Percentiles rank a stretch among this genome's conserved stretches.
These are phyloP conservation scores for Arthroderma uncinatum DNA, from an alignment of 2,329 filamentous ascomycete genomes.

Conservation along the genomic window DNA sequence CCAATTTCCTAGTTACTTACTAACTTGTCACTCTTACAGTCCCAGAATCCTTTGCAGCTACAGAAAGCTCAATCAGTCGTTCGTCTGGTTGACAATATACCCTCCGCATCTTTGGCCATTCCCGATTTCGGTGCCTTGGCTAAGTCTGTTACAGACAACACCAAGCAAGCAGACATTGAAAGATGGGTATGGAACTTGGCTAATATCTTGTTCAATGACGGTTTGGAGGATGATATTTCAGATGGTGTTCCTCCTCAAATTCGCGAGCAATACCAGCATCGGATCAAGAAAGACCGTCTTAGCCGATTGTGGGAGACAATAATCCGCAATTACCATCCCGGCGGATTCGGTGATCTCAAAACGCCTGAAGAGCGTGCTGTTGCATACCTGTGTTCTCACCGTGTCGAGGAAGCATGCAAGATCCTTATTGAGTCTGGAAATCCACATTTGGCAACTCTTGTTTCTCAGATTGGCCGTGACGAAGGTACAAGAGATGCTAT, in stretches of 20 bases:
- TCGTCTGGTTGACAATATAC: conserved; percentile 45
- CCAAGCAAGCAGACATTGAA: conserved; percentile 26
- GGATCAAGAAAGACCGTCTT: conserved; percentile 40
- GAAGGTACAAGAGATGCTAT: conserved; percentile 61
- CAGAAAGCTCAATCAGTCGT: conserved; percentile 35
- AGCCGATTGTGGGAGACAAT: conserved; percentile 33
- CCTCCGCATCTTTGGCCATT: conserved; percentile 38
- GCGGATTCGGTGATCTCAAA: conserved; percentile 52
- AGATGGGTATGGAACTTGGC: conserved; percentile 69
- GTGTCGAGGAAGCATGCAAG: conserved; percentile 71
- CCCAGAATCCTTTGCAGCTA: conserved; percentile 24
- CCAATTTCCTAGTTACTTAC: not conserved
- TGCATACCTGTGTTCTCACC: conserved; percentile 64
- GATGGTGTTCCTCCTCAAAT: conserved; percentile 31
- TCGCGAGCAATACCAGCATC: conserved; percentile 30
- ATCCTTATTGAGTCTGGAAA: conserved; percentile 64
- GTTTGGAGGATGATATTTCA: conserved; percentile 38
- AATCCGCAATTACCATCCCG: conserved; percentile 52
- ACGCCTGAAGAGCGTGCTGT: conserved; percentile 75
- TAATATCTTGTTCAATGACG: conserved; percentile 74
- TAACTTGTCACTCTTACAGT: conserved; percentile 14
- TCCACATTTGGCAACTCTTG: conserved; percentile 70
- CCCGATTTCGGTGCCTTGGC: conserved; percentile 27
- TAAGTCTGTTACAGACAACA: conserved; percentile 21
- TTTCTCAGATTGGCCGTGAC: conserved; percentile 70